phyloP scores from a whole-genome alignment of 805 yeast species.

The Blastobotrys americana region DNA sequence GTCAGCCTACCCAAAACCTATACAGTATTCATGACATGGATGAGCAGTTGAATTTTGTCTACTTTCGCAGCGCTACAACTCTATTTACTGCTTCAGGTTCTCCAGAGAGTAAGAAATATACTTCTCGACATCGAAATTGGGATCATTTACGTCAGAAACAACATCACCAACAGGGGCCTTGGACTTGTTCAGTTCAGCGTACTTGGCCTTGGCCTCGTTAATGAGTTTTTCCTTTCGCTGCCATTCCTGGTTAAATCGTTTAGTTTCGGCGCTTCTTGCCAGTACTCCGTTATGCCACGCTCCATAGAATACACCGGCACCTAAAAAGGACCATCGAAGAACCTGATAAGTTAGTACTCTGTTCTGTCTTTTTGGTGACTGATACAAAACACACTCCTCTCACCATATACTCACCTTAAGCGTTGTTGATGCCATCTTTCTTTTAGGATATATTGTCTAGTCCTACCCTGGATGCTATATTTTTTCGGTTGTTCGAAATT shows the following conservation, averaged over 20 bases:
- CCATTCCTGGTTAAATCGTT: constrained; percentile 52
- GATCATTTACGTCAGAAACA: constrained; percentile 71
- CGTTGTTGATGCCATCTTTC: constrained; percentile 19
- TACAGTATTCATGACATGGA: neutral
- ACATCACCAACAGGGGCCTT: constrained; percentile 31
- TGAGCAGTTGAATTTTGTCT: neutral
- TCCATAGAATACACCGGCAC: constrained; percentile 84
- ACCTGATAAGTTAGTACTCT: constrained; percentile 43
- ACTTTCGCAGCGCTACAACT: constrained; percentile 1
- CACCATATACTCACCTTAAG: constrained; percentile 20
- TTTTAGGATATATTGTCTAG: constrained; percentile 2
- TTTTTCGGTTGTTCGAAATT: neutral
- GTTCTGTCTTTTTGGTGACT: neutral
- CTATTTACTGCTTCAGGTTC: constrained; percentile 9
- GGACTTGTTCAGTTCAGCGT: constrained; percentile 52
- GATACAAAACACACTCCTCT: neutral
- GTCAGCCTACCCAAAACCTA: neutral
- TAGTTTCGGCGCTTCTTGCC: constrained; percentile 50
- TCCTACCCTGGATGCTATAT: constrained; percentile 5
- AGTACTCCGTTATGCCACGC: constrained; percentile 72
- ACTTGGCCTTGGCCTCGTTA: constrained; percentile 83
- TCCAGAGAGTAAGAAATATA: constrained; percentile 23
- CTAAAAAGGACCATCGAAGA: constrained; percentile 87
- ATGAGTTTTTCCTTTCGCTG: constrained; percentile 66
- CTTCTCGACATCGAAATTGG: constrained; percentile 73